Evolutionary conservation across 2,329 filamentous ascomycete genomes (phyloP), one percentile per base, ranked within the genome.

Genomic region (Geoglossum cookeanum): DNA sequence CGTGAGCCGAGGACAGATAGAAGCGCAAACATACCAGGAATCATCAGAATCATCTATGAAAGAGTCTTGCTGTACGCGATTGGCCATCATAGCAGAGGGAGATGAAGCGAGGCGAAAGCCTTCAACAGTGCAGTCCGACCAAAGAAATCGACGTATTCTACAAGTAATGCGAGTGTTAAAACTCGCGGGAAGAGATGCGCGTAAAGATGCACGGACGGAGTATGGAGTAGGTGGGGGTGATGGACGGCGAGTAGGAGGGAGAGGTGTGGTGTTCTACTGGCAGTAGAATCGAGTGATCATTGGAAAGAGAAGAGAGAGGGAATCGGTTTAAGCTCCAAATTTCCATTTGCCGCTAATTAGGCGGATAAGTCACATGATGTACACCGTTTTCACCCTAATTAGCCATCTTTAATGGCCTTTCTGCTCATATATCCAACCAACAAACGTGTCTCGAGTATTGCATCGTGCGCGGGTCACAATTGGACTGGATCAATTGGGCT

Each of bases 41-140:
- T 63, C 62, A 53, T 64, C 62, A 22, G 60, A 59, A 55, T 64
- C 62, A 48, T 64, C 62, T 49, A 63, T 64, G 54, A 64, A 64
- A 15, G 60, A 57, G 56, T 64, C 62, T 57, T 64, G 62, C 42
- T 63, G 62, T 37, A 62, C 55, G 49, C 61, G 61, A 55, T 55
- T 56, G 37, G 62, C 59, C 62, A 64, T 64, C 35, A 55, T 27
- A 55, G 55, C 44, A 30, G 48, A 59, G 56, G 37, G 57, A 59
- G 55, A 49, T 53, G 55, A 55, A 58, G 55, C 44, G 32, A 58
- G 48, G 48, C 11, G 32, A 47, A 44, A 22, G 54, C 39, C 54
- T 44, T 45, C 4, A 45, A 48, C 30, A 22, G 17, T 27, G 49
- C 49, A n/a, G 37, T 35, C 30, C 3, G 33, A 53, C 49, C 15